phyloP scores from a whole-genome alignment of 2,329 filamentous ascomycete genomes.

The Aspergillus novoparasiticus region DNA sequence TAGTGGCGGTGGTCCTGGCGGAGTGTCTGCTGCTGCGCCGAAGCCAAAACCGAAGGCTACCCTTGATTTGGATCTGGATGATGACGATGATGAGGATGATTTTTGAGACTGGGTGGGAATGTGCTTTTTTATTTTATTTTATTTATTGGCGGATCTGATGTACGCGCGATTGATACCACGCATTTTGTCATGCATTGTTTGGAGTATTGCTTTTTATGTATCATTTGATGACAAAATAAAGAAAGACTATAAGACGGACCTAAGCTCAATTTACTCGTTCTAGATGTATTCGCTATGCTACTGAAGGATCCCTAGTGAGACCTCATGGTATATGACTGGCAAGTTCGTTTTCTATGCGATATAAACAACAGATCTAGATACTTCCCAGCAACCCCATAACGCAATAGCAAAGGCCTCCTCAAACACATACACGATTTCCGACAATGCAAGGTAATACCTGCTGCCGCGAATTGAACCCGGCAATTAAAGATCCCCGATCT shows the following conservation, averaged over 20 bases:
- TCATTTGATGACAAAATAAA: neutral
- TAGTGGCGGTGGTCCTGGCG: conserved; percentile 2
- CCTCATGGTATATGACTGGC: no score
- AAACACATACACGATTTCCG: no score
- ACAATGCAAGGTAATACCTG: no score
- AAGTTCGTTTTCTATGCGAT: neutral
- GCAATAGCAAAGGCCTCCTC: no score
- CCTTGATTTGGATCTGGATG: conserved; percentile 48
- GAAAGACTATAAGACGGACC: neutral
- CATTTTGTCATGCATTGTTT: neutral
- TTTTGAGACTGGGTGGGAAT: neutral
- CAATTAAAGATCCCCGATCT: no score
- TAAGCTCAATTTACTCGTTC: neutral
- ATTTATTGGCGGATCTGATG: neutral
- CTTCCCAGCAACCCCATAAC: no score
- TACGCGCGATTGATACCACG: neutral
- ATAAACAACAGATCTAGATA: neutral
- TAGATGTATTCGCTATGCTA: neutral
- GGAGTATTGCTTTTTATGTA: neutral
- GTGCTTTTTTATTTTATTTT: neutral
- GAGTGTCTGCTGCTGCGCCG: conserved; percentile 19
- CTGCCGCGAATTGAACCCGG: no score
- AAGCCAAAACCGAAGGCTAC: conserved; percentile 40
- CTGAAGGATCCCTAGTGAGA: no score
- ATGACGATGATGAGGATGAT: conserved; percentile 29